Evolutionary conservation across 2,329 filamentous ascomycete genomes (phyloP), one percentile per base, ranked within the genome.

Genomic region (Ophiosphaerella korrae): DNA sequence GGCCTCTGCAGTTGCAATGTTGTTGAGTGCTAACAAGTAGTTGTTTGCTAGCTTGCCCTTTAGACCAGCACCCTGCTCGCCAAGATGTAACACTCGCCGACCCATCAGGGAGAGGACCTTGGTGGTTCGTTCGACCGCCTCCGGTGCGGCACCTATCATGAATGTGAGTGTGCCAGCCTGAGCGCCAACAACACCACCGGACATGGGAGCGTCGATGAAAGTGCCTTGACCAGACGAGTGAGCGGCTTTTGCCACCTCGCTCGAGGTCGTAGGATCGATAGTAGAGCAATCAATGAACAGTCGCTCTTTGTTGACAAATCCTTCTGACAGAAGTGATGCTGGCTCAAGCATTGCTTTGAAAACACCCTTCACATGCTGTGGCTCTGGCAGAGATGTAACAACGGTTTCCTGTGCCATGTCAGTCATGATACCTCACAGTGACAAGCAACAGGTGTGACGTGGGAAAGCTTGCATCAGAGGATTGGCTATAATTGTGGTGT

Each of bases 11-110:
- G 84, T 85, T 2, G 84, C 85, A 51, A 88, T 92, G 75, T 99
- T 99, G 79, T 92, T 95, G 62, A 97, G 86, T 3, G 92, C 93
- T 3, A 99, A 81, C 24, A 97, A 84, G 73, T 99, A 99, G 75
- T 99, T 99, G 78, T 99, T 99, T 45, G 93, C 92, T 29, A 99
- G 82, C 77, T 99, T 99, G 34, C 89, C 94, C 9, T 91, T 89
- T 1, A 99, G 82, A 0, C 94, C 94, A 2, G 90, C 84, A 9
- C 92, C 92, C 60, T 95, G 92, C 0, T 80, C 80, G 3, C 94
- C 94, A 64, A 96, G 88, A 72, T 96, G 92, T 54, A 96, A 81
- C 4, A 96, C 88, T 52, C 88, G 88, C 68, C 87, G 87, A 46
- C 94, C 94, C 92, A 99, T 97, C 53, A 85, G 80, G 18, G 87